Evolutionary conservation across 257 asterid species (phyloP), one percentile per base, ranked within the genome.

Genomic region (Ophiorrhiza pumila): DNA sequence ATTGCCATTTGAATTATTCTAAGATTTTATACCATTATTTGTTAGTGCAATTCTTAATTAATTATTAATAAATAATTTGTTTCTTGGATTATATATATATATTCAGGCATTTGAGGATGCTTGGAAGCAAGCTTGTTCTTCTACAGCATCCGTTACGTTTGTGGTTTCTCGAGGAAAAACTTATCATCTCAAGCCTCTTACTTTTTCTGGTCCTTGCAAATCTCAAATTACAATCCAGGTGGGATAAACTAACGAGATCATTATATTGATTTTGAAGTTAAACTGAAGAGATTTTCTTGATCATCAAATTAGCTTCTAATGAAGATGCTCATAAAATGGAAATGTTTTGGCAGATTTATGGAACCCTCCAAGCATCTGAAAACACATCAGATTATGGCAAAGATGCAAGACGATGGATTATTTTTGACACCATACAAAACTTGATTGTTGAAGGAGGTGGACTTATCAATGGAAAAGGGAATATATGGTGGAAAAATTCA

Each of bases 401-500:
- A 11, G 95, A 85, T 79, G 47, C 18, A 58, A 83, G 82, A 11
- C 95, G 85, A 34, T 93, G 98, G 98, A 71, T 93, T 59, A 0
- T 73, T 0, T 86, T 93, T 73, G 74, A 85, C 14, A 65, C 65
- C 2, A 83, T 93, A 17, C 25, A 85, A 39, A 83, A 83, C 50
- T 81, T 93, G 20, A 76, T n/a, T n/a, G 90, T 89, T 66, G 79
- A 78, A 60, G 98, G 98, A 32, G 96, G 90, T 37, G 98, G 97
- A 52, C 75, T 69, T 52, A 56, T 93, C 2, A 81, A 90, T 56
- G 98, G 98, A 22, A 87, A 85, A 74, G 98, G 98, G 4, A 76
- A 89, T 34, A 78, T 84, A 6, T 93, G 98, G 98, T 93, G 98
- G 98, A 72, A 87, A 76, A 87, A 87, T 80, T 90, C 97, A 68